These are phyloP conservation scores for Aspergillaceae sp. DNA, from an alignment of 2,329 filamentous ascomycete species.

Conservation along the genomic window DNA sequence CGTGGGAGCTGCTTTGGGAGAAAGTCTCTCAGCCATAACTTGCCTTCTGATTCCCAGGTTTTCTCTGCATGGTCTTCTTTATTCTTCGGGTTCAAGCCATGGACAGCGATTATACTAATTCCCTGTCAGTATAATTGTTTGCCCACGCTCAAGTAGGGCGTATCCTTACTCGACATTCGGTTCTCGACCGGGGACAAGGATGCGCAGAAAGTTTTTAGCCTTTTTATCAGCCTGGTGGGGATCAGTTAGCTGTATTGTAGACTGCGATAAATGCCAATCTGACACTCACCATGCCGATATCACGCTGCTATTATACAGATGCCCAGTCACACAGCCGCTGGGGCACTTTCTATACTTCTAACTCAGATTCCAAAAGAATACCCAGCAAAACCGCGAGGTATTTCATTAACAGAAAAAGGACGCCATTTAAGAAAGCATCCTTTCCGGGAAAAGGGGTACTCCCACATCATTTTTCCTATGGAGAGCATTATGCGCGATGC, in stretches of 20 bases:
- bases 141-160: not conserved
- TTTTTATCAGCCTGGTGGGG: not conserved
- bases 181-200: slow-evolving; percentile 4
- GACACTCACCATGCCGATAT: not conserved
- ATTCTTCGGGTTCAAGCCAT: slow-evolving; percentile 15
- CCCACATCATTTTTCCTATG: too few relatives aligned
- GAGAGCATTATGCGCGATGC: not conserved
- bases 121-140: not conserved
- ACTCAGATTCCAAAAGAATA: too few relatives aligned
- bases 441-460: too few relatives aligned
- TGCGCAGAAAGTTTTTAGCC: slow-evolving; percentile 3
- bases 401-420: not conserved
- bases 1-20: slow-evolving; percentile 13
- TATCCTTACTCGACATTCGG: slow-evolving; percentile 7
- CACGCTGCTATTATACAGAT: not conserved
- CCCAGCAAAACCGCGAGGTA: too few relatives aligned
- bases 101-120: slow-evolving; percentile 15
- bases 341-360: too few relatives aligned
- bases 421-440: too few relatives aligned
- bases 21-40: slow-evolving; percentile 14
- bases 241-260: not conserved
- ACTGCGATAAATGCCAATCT: too few relatives aligned
- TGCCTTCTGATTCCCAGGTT: slow-evolving; percentile 12
- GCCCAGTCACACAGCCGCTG: too few relatives aligned
- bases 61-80: slow-evolving; percentile 9